phyloP scores from a whole-genome alignment of 2,329 filamentous ascomycete species.

The Penicillium sp. region DNA sequence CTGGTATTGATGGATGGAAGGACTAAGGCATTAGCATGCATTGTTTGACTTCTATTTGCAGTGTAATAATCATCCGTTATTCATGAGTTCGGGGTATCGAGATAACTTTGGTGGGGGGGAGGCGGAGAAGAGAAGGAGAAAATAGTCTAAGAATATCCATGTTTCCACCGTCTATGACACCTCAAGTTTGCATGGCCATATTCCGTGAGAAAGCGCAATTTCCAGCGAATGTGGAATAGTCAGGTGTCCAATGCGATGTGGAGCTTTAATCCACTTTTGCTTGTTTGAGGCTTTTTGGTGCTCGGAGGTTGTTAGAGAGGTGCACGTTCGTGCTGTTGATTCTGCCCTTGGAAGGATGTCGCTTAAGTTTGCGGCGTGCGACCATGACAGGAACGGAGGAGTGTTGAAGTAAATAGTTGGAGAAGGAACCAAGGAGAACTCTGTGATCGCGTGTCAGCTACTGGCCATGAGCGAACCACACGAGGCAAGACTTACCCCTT shows the following conservation, averaged over 20 bases:
- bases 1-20: too few species aligned
- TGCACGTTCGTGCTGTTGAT: conserved; percentile 68
- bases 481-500: conserved; percentile 75
- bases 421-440: conserved; percentile 93
- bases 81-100: conserved; percentile 10
- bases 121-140: too few species aligned
- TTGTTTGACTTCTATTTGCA: background rate
- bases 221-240: too few species aligned
- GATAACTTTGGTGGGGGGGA: background rate
- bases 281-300: conserved; percentile 69
- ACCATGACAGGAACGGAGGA: conserved; percentile 98
- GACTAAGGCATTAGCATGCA: background rate
- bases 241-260: background rate
- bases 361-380: conserved; percentile 83
- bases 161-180: too few species aligned
- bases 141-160: background rate
- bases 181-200: background rate
- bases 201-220: too few species aligned
- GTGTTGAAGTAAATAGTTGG: conserved; percentile 96
- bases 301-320: conserved; percentile 80
- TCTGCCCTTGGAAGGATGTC: conserved; percentile 74
- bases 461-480: background rate
- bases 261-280: conserved; percentile 72
- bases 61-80: background rate
- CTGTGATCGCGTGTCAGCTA: conserved; percentile 51